Evolutionary conservation across 352 stramenopile genomes (phyloP).

Genomic region (Globisporangium paroecandrum): DNA sequence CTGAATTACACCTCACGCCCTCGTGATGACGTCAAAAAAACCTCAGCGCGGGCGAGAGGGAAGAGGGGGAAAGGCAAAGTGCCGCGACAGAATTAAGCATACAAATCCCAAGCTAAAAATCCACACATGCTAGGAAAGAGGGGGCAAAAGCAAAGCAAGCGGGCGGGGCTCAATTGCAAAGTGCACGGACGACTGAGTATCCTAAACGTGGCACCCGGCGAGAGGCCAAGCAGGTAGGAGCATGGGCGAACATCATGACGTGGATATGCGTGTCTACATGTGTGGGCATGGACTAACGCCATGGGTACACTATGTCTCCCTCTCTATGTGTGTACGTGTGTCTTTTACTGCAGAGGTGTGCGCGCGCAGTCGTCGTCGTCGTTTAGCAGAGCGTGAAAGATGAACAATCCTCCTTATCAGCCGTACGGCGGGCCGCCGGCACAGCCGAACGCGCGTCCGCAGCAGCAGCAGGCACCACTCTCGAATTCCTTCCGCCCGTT

Average conservation of each 20-base stretch:
- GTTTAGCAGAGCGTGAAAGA: slow-evolving; percentile 6
- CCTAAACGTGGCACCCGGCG: slow-evolving; percentile 17
- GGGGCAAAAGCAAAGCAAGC: background rate
- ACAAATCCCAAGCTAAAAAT: background rate
- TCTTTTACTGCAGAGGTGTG: background rate
- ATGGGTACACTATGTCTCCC: background rate
- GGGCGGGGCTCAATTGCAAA: background rate
- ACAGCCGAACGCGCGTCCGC: slow-evolving; percentile 28
- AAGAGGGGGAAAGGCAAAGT: background rate
- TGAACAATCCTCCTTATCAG: slow-evolving; percentile 43
- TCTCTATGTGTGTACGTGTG: background rate
- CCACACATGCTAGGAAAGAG: background rate
- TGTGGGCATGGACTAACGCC: background rate
- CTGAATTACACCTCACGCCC: background rate
- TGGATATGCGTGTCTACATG: background rate
- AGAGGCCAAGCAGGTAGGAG: slow-evolving; percentile 14
- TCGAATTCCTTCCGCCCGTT: slow-evolving; percentile 54
- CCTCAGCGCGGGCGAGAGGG: background rate
- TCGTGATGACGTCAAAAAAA: background rate
- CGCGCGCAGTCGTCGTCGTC: slow-evolving; percentile 1
- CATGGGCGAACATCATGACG: background rate
- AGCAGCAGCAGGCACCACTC: slow-evolving; percentile 24
- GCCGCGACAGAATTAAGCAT: background rate
- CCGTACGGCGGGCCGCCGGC: slow-evolving; percentile 43
- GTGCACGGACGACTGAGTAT: slow-evolving; percentile 11